These are phyloP conservation scores for Ceriops decandra DNA, from an alignment of 345 rosid genomes.

Conservation along the genomic window DNA sequence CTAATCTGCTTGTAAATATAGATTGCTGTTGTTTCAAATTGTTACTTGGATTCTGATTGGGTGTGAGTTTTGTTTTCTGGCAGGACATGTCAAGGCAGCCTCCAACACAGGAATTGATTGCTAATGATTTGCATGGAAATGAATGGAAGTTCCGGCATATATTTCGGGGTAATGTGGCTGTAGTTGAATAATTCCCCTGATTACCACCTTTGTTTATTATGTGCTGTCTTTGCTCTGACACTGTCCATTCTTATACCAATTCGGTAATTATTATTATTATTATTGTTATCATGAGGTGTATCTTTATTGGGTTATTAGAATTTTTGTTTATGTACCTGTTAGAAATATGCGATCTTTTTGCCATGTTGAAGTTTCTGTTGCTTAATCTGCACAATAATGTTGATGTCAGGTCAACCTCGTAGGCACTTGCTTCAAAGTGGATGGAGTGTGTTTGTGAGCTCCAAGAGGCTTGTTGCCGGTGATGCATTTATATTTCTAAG, in stretches of 20 bases:
- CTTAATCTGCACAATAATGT: neutral
- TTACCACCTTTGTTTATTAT: neutral
- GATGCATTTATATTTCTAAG: slow-evolving; percentile 67
- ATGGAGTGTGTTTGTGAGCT: slow-evolving; percentile 59
- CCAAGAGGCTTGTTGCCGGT: slow-evolving; percentile 64
- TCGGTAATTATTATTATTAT: neutral
- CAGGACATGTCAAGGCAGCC: slow-evolving; percentile 65
- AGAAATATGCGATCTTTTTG: too few species aligned
- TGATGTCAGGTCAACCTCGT: slow-evolving; percentile 53
- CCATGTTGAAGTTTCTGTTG: neutral
- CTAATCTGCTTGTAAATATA: neutral
- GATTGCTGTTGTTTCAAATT: neutral
- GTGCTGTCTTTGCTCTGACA: neutral
- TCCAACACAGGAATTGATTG: slow-evolving; percentile 63
- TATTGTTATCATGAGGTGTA: neutral
- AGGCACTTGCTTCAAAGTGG: slow-evolving; percentile 72
- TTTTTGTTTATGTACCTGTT: too few species aligned
- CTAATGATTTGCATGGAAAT: slow-evolving; percentile 59
- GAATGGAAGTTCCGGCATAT: slow-evolving; percentile 65
- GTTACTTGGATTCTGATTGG: neutral
- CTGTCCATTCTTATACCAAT: neutral
- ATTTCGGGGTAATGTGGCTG: slow-evolving; percentile 36
- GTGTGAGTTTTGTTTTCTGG: neutral
- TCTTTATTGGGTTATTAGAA: neutral
- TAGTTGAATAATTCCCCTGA: neutral